These are phyloP conservation scores for Pythium myriotylum DNA, from an alignment of 352 stramenopile species.

Conservation along the genomic window DNA sequence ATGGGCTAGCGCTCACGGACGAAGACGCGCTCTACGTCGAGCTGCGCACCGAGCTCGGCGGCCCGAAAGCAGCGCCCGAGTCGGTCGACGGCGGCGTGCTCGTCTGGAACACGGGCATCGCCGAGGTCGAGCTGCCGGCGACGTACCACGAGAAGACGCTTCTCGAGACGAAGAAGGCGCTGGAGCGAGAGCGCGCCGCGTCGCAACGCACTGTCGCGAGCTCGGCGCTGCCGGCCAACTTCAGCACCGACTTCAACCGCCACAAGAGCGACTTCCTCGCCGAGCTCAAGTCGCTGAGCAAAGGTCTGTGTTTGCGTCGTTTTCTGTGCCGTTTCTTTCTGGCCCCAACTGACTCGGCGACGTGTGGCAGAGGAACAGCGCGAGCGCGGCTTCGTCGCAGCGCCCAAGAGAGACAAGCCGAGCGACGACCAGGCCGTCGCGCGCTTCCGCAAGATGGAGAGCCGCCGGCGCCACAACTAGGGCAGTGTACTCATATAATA, in stretches of 20 bases:
- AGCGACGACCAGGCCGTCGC: constrained; percentile 66
- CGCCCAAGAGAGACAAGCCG: constrained; percentile 64
- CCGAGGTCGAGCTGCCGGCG: constrained; percentile 72
- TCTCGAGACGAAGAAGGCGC: constrained; percentile 48
- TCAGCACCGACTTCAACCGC: constrained; percentile 78
- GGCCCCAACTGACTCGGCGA: no score
- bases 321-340: background rate
- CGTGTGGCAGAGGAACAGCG: constrained; percentile 60
- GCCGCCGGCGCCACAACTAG: constrained; percentile 42
- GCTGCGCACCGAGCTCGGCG: constrained; percentile 48
- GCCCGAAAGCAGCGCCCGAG: constrained; percentile 25
- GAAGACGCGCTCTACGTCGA: constrained; percentile 75
- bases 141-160: constrained; percentile 55
- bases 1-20: constrained; percentile 30
- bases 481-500: constrained; percentile 18
- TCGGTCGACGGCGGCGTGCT: constrained; percentile 65
- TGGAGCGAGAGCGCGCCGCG: constrained; percentile 34
- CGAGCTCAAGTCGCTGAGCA: constrained; percentile 68
- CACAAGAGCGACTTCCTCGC: constrained; percentile 67
- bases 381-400: constrained; percentile 60
- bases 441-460: constrained; percentile 79
- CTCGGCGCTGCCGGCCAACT: constrained; percentile 70
- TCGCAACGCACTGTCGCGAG: constrained; percentile 39
- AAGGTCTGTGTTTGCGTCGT: constrained; percentile 39
- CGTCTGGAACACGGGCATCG: constrained; percentile 78